Evolutionary conservation across 148 eudicot genomes (phyloP).

Genomic region (Chenopodium berlandieri): DNA sequence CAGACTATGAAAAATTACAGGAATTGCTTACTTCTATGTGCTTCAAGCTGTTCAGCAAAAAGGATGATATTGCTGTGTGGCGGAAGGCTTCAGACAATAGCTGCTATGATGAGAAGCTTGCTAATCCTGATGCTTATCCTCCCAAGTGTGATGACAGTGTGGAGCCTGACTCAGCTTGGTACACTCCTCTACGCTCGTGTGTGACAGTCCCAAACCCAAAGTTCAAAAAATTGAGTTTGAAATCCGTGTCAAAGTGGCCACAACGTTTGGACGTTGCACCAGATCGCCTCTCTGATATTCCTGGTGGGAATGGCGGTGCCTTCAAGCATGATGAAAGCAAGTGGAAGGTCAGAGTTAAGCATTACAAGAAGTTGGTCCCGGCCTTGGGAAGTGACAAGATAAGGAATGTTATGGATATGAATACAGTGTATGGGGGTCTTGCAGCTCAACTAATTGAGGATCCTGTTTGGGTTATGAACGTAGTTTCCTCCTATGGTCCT

Average conservation of each 20-base stretch:
- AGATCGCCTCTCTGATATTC: slow-evolving; percentile 58
- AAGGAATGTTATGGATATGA: slow-evolving; percentile 96
- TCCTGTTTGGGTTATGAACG: slow-evolving; percentile 98
- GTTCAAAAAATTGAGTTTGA: slow-evolving; percentile 47
- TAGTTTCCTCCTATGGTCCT: slow-evolving; percentile 69
- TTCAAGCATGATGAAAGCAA: slow-evolving; percentile 66
- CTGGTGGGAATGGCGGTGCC: slow-evolving; percentile 59
- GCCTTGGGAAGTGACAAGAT: slow-evolving; percentile 75
- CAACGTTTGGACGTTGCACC: slow-evolving; percentile 57
- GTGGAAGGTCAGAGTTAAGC: slow-evolving; percentile 72
- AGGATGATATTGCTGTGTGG: slow-evolving; percentile 91
- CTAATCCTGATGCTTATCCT: slow-evolving; percentile 62
- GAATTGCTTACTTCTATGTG: slow-evolving; percentile 74
- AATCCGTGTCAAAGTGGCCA: slow-evolving; percentile 77
- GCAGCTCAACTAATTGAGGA: slow-evolving; percentile 69
- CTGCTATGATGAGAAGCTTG: slow-evolving; percentile 65
- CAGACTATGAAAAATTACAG: slow-evolving; percentile 70
- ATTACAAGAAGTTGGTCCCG: slow-evolving; percentile 79
- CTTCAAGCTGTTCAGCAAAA: slow-evolving; percentile 63
- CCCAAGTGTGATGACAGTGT: slow-evolving; percentile 88
- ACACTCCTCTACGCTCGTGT: slow-evolving; percentile 90
- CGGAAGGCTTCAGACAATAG: slow-evolving; percentile 56
- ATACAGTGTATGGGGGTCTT: slow-evolving; percentile 84
- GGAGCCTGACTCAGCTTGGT: slow-evolving; percentile 93
- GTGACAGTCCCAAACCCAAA: slow-evolving; percentile 61